Percentiles rank a stretch among this genome's conserved stretches.
These are phyloP conservation scores for Solanum habrochaites DNA, from an alignment of 257 asterid genomes.

Conservation along the genomic window DNA sequence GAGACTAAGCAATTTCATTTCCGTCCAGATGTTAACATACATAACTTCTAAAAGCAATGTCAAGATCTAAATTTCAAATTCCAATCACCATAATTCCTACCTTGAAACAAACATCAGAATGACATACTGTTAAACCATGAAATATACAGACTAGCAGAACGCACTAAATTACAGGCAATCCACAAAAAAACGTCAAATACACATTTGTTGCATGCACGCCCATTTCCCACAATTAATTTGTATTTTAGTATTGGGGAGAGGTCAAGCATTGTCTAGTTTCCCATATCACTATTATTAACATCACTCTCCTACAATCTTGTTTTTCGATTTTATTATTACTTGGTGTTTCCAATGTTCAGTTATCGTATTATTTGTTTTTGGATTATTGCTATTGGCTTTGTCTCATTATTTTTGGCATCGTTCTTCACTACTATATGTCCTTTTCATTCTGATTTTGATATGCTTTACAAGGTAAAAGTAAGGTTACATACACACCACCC, in stretches of 20 bases:
- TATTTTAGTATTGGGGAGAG: background rate
- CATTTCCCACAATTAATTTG: background rate
- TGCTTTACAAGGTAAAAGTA: background rate
- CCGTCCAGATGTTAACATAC: background rate
- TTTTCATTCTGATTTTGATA: background rate
- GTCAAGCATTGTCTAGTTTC: background rate
- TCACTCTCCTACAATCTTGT: background rate
- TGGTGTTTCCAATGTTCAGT: background rate
- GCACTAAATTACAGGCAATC: background rate
- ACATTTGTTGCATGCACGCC: background rate
- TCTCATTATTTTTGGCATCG: background rate
- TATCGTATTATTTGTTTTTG: background rate
- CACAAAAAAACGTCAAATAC: background rate
- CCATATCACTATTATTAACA: background rate
- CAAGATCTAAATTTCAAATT: background rate
- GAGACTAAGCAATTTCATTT: background rate
- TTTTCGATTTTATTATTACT: too few species aligned
- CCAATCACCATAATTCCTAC: background rate
- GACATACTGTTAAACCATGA: background rate
- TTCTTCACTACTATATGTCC: background rate
- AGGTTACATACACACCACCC: background rate
- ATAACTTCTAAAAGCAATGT: background rate
- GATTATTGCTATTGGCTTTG: background rate
- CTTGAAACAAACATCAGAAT: background rate
- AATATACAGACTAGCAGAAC: background rate